Base-by-base conservation (phyloP, 352 stramenopile species). In the Pythium apleroticum region DNA sequence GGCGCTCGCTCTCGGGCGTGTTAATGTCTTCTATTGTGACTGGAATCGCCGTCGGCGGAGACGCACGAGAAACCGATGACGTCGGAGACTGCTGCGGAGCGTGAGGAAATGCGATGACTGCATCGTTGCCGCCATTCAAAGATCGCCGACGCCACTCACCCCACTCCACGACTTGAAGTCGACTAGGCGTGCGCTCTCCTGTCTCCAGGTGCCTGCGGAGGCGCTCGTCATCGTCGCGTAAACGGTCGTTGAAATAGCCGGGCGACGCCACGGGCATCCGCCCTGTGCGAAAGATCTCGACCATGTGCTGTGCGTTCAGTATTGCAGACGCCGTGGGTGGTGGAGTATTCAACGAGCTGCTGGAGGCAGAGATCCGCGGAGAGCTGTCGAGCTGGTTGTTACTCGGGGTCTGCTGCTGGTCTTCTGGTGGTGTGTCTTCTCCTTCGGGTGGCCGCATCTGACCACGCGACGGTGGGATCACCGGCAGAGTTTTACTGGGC, bases 251-350 rank as follows among this genome's bases (percentile, higher is more conserved):
- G 65, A 91, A 91, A 54, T 88, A 86, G 2, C 68, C 67, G 20
- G 75, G 58, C 9, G 77, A 88, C 10, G 80, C 68, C 2, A 93
- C 43, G 14, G 86, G 84, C 86, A 93, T 94, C 31, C 69, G 71
- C n/a, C 78, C 79, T 27, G 80, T 84, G 14, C 63, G 71, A 19
- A 94, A 70, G 25, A 94, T 87, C 41, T 89, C 69, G 30, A 93
- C 71, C 79, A 94, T 94, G 57, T 91, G 75, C 17, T 78, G 71
- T 0, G 81, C 73, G 17, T 68, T 66, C 25, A 94, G 69, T 4
- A 94, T 68, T 35, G 78, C 54, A 0, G 57, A 54, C 0, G 68
- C 55, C 0, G 62, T 19, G 6, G 62, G 66, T 14, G 48, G 45
- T 17, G 48, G 17, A 59, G 55, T 48, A 15, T 12, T 53, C 31